Conservation (phyloP, 2,329 filamentous ascomycete genomes). For the Trichoderma aggressivum region DNA sequence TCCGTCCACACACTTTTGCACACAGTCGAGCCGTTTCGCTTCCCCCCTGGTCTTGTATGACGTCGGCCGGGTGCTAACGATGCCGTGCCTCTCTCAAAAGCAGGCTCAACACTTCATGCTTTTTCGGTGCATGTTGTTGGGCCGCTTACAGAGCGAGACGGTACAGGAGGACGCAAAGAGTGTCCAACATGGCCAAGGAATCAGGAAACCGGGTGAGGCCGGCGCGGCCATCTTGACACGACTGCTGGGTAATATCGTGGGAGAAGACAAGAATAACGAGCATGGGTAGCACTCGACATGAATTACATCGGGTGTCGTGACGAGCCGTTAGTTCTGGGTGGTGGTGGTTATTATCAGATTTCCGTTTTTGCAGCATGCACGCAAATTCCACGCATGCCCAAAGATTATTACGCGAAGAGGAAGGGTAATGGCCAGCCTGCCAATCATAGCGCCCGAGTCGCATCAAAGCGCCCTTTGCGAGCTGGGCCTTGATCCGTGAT, state of each 20-base stretch:
- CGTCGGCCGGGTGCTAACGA: constrained; percentile 4
- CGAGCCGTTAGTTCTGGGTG: neutral
- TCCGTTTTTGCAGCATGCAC: neutral
- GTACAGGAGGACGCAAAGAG: neutral
- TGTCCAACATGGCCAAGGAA: neutral
- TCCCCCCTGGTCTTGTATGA: constrained; percentile 7
- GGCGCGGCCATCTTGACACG: neutral
- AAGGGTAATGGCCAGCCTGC: constrained; percentile 14
- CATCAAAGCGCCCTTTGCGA: constrained; percentile 3
- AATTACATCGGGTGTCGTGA: neutral
- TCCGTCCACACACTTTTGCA: neutral
- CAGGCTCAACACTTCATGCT: neutral
- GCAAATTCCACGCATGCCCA: neutral
- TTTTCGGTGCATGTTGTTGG: neutral
- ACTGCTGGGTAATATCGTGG: neutral
- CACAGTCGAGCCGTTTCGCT: neutral
- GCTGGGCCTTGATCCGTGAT: neutral
- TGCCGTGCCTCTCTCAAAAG: neutral
- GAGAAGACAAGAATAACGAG: neutral
- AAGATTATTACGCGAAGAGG: constrained; percentile 16
- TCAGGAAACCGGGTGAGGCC: neutral
- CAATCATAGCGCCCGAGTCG: constrained; percentile 3
- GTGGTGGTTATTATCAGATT: constrained; percentile 15
- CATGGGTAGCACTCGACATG: neutral
- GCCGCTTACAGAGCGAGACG: neutral